phyloP scores from a whole-genome alignment of 192 early-diverging fungal genomes.

The Geranomyces michiganensis region DNA sequence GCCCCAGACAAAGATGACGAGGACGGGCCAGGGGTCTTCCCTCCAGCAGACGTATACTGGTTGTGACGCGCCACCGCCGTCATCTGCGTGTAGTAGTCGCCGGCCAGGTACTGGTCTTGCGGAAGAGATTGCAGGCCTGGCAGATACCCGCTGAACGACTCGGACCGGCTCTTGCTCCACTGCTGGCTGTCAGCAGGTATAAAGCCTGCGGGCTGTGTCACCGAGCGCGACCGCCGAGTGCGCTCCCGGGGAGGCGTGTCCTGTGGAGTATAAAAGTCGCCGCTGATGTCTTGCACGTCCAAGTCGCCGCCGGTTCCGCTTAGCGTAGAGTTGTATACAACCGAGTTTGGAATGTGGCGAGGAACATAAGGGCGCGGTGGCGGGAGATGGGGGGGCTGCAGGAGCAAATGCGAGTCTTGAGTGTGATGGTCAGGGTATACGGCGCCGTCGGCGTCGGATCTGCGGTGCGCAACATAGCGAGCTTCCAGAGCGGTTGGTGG shows the following conservation, averaged over 20 bases:
- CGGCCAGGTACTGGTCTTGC: not conserved
- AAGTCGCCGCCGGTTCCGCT: not conserved
- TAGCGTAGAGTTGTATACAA: not conserved
- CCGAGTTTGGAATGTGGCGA: slow-evolving; percentile 7
- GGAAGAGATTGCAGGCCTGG: slow-evolving; percentile 19
- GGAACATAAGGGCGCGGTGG: not conserved
- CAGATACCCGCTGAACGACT: slow-evolving; percentile 33
- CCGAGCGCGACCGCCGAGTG: slow-evolving; percentile 33
- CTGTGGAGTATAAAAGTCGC: not conserved
- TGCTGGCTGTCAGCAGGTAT: slow-evolving; percentile 3
- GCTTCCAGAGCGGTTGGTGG: not conserved
- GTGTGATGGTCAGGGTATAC: not conserved
- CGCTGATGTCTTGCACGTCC: not conserved
- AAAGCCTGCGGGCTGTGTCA: slow-evolving; percentile 26
- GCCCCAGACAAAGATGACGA: not conserved
- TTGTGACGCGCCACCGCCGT: not conserved
- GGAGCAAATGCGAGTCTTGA: not conserved
- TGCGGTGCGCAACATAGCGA: not conserved
- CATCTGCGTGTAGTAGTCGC: slow-evolving; percentile 3
- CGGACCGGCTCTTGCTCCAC: slow-evolving; percentile 21
- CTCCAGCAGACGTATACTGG: not conserved
- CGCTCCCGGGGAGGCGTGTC: slow-evolving; percentile 31
- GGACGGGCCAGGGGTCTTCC: not conserved
- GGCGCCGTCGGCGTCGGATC: not conserved
- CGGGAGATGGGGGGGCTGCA: not conserved